Evolutionary conservation across 805 yeast genomes (phyloP), one percentile per base, ranked within the genome.

Genomic region (Ogataea siamensis): DNA sequence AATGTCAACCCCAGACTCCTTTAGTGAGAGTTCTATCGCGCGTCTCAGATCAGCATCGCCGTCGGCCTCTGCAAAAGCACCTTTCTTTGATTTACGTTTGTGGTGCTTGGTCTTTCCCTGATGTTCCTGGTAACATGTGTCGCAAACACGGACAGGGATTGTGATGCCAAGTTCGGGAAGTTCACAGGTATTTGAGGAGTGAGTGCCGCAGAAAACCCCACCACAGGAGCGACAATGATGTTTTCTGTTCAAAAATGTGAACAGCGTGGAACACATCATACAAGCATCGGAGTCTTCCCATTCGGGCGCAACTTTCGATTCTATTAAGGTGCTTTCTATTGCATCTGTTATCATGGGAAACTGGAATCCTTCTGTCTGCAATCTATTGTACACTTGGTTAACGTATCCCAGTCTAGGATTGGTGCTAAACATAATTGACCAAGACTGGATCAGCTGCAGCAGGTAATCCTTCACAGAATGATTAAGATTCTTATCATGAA

Each of bases 181-280:
- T 7, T 89, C 80, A 22, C 80, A 67, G 33, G 61, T 68, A 49
- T 85, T 77, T 2, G 82, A 67, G n/a, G 97, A 87, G 61, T 94
- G 95, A 5, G 76, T 73, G 47, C 85, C 89, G 60, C 95, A 81
- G 56, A 74, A 91, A 0, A 87, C 96, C 3, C 97, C 97, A 16
- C 99, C 99, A 64, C 99, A 93, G 36, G 95, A 83, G 37, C 99
- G 74, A 62, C 99, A 93, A 63, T 93, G 99, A 60, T 93, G 99
- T 58, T 91, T 88, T 55, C 99, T 73, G 58, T 86, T 88, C 43
- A 89, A 66, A 57, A 91, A 73, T 1, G 93, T 70, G 56, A 93
- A 93, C 11, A 80, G 66, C 28, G 71, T 77, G 35, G 94, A 87
- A 50, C 97, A 87, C 39, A 87, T 78, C 97, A 93, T 89, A 62